phyloP scores from a whole-genome alignment of 2,329 filamentous ascomycete species.

The Dactylellina drechsleri region DNA sequence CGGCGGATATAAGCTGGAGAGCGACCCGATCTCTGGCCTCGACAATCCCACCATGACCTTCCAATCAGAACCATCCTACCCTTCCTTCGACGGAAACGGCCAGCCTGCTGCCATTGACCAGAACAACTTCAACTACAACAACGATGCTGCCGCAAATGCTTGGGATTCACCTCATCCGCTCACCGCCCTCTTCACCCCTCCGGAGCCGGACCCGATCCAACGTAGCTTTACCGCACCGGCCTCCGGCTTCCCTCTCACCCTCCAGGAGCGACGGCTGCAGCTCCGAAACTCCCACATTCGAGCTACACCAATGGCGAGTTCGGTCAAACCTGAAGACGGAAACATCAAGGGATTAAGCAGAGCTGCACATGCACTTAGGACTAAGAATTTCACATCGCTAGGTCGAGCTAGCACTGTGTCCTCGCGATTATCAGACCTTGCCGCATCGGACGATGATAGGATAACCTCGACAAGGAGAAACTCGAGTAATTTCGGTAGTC shows the following conservation, averaged over 20 bases:
- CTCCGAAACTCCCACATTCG: conserved; percentile 52
- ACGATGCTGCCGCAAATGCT: neutral
- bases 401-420: conserved; percentile 49
- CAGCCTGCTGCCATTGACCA: conserved; percentile 3
- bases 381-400: conserved; percentile 42
- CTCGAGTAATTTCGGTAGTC: conserved; percentile 44
- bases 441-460: conserved; percentile 44
- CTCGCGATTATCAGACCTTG: conserved; percentile 40
- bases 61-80: neutral
- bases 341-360: conserved; percentile 36
- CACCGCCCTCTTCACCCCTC: conserved; percentile 46
- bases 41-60: conserved; percentile 11
- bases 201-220: conserved; percentile 42
- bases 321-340: conserved; percentile 38
- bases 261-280: conserved; percentile 42
- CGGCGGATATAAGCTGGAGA: conserved; percentile 44
- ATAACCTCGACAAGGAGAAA: conserved; percentile 27
- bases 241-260: conserved; percentile 45
- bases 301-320: conserved; percentile 52
- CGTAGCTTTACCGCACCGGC: conserved; percentile 46
- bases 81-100: conserved; percentile 13
- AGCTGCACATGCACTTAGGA: conserved; percentile 47
- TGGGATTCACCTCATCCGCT: conserved; percentile 46
- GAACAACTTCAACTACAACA: conserved; percentile 17
- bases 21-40: conserved; percentile 5